These are phyloP conservation scores for Thuidium tamariscinum DNA, from an alignment of 225 moss, liverwort and hornwort species.

Conservation along the genomic window DNA sequence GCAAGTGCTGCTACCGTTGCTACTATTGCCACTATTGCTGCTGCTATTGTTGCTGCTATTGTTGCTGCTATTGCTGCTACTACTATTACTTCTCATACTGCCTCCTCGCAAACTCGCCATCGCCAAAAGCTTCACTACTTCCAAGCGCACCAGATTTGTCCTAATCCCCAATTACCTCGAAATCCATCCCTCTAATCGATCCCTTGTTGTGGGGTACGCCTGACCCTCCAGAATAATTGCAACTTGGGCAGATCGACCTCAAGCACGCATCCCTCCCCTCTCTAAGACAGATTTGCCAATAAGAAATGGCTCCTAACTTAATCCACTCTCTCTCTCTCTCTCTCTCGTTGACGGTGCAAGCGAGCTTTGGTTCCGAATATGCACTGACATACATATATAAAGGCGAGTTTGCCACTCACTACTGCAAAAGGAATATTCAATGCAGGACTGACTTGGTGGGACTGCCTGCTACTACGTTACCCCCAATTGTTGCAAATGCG, in stretches of 20 bases:
- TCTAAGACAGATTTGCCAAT: background rate
- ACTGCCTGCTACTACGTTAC: background rate
- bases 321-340: background rate
- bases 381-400: background rate
- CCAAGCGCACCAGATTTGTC: background rate
- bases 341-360: background rate
- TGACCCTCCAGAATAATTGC: background rate
- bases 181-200: background rate
- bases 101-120: constrained; percentile 17
- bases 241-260: background rate
- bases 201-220: background rate
- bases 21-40: background rate
- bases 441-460: background rate
- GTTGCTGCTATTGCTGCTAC: background rate
- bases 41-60: background rate
- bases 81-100: background rate
- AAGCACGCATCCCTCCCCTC: background rate
- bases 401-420: background rate
- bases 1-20: background rate
- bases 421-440: background rate
- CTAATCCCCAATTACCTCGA: background rate
- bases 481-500: background rate
- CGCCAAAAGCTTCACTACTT: background rate
- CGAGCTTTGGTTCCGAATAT: background rate
- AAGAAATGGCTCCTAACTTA: background rate